These are phyloP conservation scores for Alternaria angustiovoidea DNA, from an alignment of 2,329 filamentous ascomycete genomes.

Conservation along the genomic window DNA sequence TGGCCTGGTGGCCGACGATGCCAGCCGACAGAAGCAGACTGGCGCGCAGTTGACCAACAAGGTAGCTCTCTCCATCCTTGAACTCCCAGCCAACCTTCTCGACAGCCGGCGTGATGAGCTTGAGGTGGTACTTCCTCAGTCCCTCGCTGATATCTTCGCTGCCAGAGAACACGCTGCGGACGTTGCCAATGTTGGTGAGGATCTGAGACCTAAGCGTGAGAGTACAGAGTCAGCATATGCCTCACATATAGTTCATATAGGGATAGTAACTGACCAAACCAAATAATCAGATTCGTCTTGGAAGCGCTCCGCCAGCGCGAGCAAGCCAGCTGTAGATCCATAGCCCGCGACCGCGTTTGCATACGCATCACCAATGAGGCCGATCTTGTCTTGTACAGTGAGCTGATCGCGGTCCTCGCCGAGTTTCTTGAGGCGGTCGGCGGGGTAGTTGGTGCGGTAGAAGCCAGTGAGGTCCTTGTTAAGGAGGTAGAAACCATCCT, in stretches of 20 bases:
- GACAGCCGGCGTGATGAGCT: conserved; percentile 77
- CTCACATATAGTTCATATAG: neutral
- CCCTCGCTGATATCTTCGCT: conserved; percentile 75
- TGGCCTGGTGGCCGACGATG: conserved; percentile 75
- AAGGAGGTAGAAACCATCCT: conserved; percentile 88
- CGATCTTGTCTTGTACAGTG: conserved; percentile 88
- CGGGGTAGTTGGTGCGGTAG: conserved; percentile 92
- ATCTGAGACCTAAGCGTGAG: conserved; percentile 68
- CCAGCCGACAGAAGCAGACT: conserved; percentile 80
- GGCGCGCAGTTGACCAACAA: conserved; percentile 82
- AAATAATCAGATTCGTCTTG: conserved; percentile 81
- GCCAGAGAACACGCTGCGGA: conserved; percentile 85
- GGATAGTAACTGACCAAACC: conserved; percentile 68
- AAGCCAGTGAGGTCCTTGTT: conserved; percentile 90
- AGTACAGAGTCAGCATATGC: neutral
- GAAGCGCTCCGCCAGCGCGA: conserved; percentile 88
- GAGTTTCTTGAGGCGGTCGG: conserved; percentile 81
- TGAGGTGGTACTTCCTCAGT: conserved; percentile 79
- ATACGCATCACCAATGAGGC: conserved; percentile 86
- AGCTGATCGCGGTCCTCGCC: conserved; percentile 78
- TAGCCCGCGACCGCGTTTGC: conserved; percentile 89
- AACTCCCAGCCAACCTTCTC: conserved; percentile 88
- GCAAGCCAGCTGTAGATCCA: conserved; percentile 79
- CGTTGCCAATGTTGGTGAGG: conserved; percentile 74
- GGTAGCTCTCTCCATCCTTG: conserved; percentile 78